Conservation (phyloP, 2,329 filamentous ascomycete genomes). For the Neurospora sp. region DNA sequence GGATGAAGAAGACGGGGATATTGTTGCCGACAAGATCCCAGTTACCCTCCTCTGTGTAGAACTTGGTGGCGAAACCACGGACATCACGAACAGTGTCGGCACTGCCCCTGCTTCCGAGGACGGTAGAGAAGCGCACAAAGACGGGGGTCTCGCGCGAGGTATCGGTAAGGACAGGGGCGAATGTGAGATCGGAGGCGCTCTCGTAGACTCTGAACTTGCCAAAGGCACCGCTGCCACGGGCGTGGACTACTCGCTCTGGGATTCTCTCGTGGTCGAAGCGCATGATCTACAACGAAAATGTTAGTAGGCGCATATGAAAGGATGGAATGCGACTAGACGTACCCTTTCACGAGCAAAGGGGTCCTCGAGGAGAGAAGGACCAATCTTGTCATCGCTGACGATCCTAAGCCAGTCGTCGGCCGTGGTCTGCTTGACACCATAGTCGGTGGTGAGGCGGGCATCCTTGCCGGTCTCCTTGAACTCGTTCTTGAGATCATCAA, state of each 20-base stretch:
- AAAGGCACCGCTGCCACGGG: constrained; percentile 23
- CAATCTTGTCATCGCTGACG: constrained; percentile 50
- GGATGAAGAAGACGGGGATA: constrained; percentile 68
- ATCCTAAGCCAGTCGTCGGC: constrained; percentile 72
- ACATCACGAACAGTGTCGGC: constrained; percentile 80
- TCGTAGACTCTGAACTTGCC: constrained; percentile 56
- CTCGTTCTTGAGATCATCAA: constrained; percentile 48
- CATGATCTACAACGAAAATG: constrained; percentile 47
- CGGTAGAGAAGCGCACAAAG: constrained; percentile 70
- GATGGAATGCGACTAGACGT: constrained; percentile 5
- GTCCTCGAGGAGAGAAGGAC: constrained; percentile 63
- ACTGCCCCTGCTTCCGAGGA: constrained; percentile 63
- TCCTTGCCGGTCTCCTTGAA: constrained; percentile 49
- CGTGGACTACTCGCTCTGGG: constrained; percentile 24
- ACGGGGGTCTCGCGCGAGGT: constrained; percentile 45
- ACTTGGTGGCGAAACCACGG: constrained; percentile 68
- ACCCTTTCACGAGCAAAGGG: constrained; percentile 65
- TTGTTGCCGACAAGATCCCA: constrained; percentile 69
- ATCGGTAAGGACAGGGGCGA: constrained; percentile 40
- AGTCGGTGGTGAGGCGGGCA: constrained; percentile 63
- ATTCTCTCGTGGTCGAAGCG: constrained; percentile 58
- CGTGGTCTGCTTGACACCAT: constrained; percentile 61
- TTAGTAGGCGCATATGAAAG: background rate
- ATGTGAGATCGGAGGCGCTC: constrained; percentile 52
- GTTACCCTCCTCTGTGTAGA: constrained; percentile 70